These are phyloP conservation scores for Candida sojae DNA, from an alignment of 1,139 yeast genomes.

Conservation along the genomic window DNA sequence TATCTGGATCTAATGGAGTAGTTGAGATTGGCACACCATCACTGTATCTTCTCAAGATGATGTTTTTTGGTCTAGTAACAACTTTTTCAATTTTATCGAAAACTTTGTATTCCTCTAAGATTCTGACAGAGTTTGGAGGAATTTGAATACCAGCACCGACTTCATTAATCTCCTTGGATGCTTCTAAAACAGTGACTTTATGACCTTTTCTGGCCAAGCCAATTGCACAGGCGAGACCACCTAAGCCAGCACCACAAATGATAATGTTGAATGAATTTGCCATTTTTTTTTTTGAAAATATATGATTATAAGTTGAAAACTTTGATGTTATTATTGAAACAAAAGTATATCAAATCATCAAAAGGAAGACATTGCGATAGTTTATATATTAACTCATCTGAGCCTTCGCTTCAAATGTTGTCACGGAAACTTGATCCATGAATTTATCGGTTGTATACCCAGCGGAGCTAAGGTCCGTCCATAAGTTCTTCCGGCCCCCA, in stretches of 20 bases:
- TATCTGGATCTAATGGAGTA: conserved; percentile 23
- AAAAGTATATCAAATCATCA: no score
- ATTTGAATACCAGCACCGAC: conserved; percentile 45
- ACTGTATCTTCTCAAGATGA: conserved; percentile 25
- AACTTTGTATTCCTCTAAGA: conserved; percentile 25
- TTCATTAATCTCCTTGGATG: conserved; percentile 31
- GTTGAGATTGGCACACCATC: conserved; percentile 22
- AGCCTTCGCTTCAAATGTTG: no score
- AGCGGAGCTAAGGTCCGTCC: no score
- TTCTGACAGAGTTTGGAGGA: conserved; percentile 31
- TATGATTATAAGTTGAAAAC: no score
- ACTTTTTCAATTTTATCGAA: conserved; percentile 19
- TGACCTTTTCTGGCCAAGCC: conserved; percentile 34
- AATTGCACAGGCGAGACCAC: conserved; percentile 37
- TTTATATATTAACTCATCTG: no score
- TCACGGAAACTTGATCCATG: no score
- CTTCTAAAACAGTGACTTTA: conserved; percentile 31
- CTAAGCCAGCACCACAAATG: conserved; percentile 36
- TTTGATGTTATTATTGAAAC: no score
- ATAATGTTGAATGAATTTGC: neutral
- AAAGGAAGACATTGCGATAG: no score
- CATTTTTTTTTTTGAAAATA: neutral
- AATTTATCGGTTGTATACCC: no score
- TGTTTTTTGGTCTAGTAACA: conserved; percentile 26
- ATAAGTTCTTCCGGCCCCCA: no score